These are phyloP conservation scores for Persicaria tinctoria DNA, from an alignment of 148 eudicot genomes.

Conservation along the genomic window DNA sequence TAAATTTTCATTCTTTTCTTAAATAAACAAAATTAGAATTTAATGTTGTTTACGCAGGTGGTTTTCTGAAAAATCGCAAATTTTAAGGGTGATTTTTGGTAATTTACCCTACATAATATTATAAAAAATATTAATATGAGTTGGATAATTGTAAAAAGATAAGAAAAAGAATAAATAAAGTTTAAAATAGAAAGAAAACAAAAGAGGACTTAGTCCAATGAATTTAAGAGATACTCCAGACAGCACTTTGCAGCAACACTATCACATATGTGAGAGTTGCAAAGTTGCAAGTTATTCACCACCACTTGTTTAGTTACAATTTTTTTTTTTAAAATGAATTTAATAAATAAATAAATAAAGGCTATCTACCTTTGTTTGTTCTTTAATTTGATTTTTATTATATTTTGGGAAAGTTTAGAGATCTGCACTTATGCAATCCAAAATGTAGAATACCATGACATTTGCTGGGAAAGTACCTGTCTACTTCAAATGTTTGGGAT, in stretches of 20 bases:
- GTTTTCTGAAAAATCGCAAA: too few relatives aligned
- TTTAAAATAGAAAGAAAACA: not conserved
- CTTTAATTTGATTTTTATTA: not conserved
- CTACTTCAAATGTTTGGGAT: not conserved
- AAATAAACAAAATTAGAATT: too few relatives aligned
- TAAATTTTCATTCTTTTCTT: too few relatives aligned
- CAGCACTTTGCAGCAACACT: not conserved
- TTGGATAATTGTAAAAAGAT: not conserved
- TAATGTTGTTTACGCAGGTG: too few relatives aligned
- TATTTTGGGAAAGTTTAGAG: not conserved
- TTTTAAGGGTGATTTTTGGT: too few relatives aligned
- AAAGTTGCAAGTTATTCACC: constrained; percentile 3
- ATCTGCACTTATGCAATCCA: constrained; percentile 3
- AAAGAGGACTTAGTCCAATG: not conserved
- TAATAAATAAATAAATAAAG: not conserved
- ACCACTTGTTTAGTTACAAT: not conserved
- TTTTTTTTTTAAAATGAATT: not conserved
- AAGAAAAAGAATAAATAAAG: not conserved
- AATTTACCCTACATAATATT: too few relatives aligned
- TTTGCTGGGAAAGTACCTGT: constrained; percentile 4
- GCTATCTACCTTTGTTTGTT: not conserved
- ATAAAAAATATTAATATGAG: not conserved
- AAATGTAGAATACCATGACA: constrained; percentile 3
- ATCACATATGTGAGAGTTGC: not conserved
- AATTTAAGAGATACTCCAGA: not conserved